A percentile compares a stretch with the other conserved stretches of the same genome.
Evolutionary conservation across 345 rosid genomes (phyloP).

Genomic region (Mangifera indica): DNA sequence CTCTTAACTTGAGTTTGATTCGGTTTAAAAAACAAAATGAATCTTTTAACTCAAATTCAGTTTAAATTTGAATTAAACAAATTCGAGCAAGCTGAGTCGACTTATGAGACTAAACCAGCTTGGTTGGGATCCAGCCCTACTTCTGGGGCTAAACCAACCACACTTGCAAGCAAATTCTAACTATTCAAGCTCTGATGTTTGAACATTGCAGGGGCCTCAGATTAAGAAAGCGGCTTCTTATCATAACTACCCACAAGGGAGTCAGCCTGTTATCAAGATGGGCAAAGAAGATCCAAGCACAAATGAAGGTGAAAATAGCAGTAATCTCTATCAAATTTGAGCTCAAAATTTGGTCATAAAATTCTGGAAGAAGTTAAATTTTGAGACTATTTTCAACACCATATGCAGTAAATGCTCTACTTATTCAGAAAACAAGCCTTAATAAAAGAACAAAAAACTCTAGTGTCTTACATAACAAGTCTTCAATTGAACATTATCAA

Average conservation of each 20-base stretch:
- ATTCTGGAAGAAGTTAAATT: neutral
- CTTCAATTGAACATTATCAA: slow-evolving; percentile 48
- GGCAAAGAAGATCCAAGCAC: neutral
- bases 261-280: slow-evolving; percentile 7
- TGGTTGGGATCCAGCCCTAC: no score
- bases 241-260: slow-evolving; percentile 14
- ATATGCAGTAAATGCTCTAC: neutral
- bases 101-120: no score
- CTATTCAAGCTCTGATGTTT: neutral
- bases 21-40: no score
- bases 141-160: no score
- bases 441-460: neutral
- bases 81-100: no score
- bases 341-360: neutral
- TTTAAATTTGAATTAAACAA: no score
- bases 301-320: slow-evolving; percentile 14
- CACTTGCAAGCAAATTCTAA: neutral
- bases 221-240: slow-evolving; percentile 24
- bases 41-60: no score
- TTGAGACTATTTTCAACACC: neutral
- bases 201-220: slow-evolving; percentile 29
- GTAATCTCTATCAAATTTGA: neutral
- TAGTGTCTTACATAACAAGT: slow-evolving; percentile 31
- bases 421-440: neutral
- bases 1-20: no score